Conservation (phyloP, 176 grass and related monocot species). For the Pontederia crassipes region DNA sequence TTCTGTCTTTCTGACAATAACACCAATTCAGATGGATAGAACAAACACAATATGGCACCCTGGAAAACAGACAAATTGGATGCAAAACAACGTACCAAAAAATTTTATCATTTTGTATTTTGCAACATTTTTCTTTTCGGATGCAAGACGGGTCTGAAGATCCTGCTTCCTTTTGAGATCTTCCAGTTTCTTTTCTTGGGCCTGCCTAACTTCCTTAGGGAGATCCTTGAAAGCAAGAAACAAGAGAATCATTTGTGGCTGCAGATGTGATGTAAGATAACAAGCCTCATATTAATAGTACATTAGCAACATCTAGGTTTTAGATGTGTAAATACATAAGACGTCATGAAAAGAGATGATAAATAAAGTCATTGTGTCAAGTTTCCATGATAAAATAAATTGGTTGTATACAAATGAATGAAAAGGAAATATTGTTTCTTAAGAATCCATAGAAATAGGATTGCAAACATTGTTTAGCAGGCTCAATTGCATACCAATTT, state of each 20-base stretch:
- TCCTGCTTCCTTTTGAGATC: conserved; percentile 90
- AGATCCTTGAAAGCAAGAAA: conserved; percentile 43
- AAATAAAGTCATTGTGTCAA: too few species aligned
- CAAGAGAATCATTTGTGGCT: neutral
- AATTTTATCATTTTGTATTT: conserved; percentile 95
- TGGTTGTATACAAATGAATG: too few species aligned
- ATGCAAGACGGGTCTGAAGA: conserved; percentile 50
- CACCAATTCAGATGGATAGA: conserved; percentile 15
- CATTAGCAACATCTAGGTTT: neutral
- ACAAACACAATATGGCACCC: conserved; percentile 1
- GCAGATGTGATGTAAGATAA: too few species aligned
- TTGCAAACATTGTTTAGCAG: too few species aligned
- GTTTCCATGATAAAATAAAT: too few species aligned
- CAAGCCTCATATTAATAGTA: neutral
- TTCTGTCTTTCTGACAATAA: conserved; percentile 73
- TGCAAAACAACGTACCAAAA: conserved; percentile 37
- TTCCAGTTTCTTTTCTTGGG: conserved; percentile 88
- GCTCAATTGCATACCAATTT: too few species aligned
- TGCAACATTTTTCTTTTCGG: conserved; percentile 54
- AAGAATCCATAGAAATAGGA: too few species aligned
- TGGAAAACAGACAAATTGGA: neutral
- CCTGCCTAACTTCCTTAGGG: conserved; percentile 62
- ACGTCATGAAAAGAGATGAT: too few species aligned
- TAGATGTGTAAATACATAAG: too few species aligned
- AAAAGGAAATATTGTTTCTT: too few species aligned